These are phyloP conservation scores for Fusarium tupiense DNA, from an alignment of 2,329 filamentous ascomycete species.

Conservation along the genomic window DNA sequence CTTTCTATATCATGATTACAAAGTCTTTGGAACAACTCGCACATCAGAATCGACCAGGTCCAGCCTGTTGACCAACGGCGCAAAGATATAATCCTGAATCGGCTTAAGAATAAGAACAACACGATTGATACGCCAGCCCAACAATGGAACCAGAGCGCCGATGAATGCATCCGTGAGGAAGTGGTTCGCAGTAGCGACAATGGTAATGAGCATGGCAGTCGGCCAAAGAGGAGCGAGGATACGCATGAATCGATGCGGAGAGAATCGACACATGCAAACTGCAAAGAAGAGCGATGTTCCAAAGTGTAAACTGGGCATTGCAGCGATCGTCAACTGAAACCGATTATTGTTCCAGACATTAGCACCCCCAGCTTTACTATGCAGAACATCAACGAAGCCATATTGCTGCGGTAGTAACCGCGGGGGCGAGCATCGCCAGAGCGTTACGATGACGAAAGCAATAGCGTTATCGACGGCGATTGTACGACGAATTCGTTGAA, in stretches of 20 bases:
- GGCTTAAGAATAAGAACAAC: constrained; percentile 41
- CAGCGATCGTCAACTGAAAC: constrained; percentile 59
- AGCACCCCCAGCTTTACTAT: constrained; percentile 42
- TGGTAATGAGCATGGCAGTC: constrained; percentile 53
- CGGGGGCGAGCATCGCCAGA: constrained; percentile 60
- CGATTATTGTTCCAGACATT: constrained; percentile 56
- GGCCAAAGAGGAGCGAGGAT: constrained; percentile 55
- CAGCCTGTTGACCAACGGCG: constrained; percentile 36
- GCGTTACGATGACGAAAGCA: constrained; percentile 58
- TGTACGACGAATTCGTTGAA: constrained; percentile 55
- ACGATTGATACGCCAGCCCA: constrained; percentile 49
- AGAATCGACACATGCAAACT: constrained; percentile 49
- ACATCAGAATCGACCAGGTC: constrained; percentile 34
- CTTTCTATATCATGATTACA: constrained; percentile 4
- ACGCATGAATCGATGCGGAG: constrained; percentile 51
- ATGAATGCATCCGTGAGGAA: constrained; percentile 51
- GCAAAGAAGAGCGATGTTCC: constrained; percentile 53
- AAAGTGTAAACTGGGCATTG: constrained; percentile 61
- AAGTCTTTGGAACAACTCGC: constrained; percentile 29
- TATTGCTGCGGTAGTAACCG: constrained; percentile 57
- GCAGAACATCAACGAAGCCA: constrained; percentile 59
- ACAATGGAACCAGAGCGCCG: constrained; percentile 46
- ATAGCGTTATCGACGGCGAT: constrained; percentile 59
- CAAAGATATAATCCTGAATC: constrained; percentile 44
- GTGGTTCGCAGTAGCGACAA: constrained; percentile 54